A percentile compares a stretch with the other conserved stretches of the same genome.
Evolutionary conservation across 2,329 filamentous ascomycete genomes (phyloP).

Genomic region (Neurospora sp.): DNA sequence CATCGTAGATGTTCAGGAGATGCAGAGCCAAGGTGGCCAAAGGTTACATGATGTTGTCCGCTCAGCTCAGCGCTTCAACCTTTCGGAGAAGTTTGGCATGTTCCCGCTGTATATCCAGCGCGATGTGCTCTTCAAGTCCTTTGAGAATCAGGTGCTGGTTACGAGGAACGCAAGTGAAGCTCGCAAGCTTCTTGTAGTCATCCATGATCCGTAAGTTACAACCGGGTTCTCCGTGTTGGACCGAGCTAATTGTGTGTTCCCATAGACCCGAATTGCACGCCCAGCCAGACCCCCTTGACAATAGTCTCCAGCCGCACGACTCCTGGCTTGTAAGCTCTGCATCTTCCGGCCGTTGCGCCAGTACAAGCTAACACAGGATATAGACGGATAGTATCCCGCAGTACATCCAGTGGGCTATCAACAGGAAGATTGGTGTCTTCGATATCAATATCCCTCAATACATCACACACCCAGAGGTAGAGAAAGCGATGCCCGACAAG

Average conservation of each 20-base stretch:
- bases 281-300: slow-evolving; percentile 58
- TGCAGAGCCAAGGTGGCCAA: slow-evolving; percentile 43
- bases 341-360: background rate
- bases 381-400: slow-evolving; percentile 72
- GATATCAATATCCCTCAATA: slow-evolving; percentile 85
- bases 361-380: slow-evolving; percentile 17
- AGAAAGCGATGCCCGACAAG: background rate
- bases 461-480: slow-evolving; percentile 52
- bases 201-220: slow-evolving; percentile 72
- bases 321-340: slow-evolving; percentile 67
- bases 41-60: slow-evolving; percentile 74
- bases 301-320: slow-evolving; percentile 71
- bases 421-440: slow-evolving; percentile 72
- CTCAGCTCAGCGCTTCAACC: slow-evolving; percentile 58
- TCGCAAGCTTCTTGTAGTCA: slow-evolving; percentile 67
- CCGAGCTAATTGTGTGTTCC: slow-evolving; percentile 5
- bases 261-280: slow-evolving; percentile 59
- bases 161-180: slow-evolving; percentile 59
- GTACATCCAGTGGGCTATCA: slow-evolving; percentile 75
- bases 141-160: slow-evolving; percentile 77
- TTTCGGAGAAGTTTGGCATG: slow-evolving; percentile 69
- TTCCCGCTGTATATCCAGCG: slow-evolving; percentile 70
- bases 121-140: slow-evolving; percentile 61
- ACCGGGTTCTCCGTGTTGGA: slow-evolving; percentile 1
- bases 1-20: slow-evolving; percentile 42